Conservation (phyloP, 78 protist species). For the Isochrysis galbana region DNA sequence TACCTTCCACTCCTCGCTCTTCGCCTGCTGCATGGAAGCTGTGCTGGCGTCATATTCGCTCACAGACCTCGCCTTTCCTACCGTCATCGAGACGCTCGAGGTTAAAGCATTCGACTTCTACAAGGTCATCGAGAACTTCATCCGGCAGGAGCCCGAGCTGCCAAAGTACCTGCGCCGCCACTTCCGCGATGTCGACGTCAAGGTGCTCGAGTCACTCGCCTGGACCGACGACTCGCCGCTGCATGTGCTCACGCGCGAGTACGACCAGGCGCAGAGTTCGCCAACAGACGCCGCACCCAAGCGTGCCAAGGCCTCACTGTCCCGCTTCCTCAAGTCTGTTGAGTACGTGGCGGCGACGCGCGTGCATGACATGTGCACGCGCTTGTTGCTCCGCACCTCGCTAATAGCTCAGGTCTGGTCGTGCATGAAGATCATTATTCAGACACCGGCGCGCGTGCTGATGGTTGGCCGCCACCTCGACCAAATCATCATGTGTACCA, state of each 20-base stretch:
- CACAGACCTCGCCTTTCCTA: not conserved
- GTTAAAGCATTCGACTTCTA: not conserved
- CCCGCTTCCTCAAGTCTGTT: not conserved
- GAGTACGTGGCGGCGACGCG: not conserved
- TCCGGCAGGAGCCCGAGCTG: not conserved
- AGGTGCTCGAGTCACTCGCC: not conserved
- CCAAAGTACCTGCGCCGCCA: not conserved
- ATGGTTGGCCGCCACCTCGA: not conserved
- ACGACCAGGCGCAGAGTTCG: not conserved
- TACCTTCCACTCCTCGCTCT: not conserved
- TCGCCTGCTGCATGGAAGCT: slow-evolving; percentile 1
- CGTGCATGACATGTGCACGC: not conserved
- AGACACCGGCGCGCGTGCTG: not conserved
- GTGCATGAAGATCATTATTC: not conserved
- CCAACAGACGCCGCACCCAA: not conserved
- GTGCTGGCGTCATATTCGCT: not conserved
- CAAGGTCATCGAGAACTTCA: not conserved
- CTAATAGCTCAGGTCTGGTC: not conserved
- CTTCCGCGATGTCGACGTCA: not conserved
- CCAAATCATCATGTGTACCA: slow-evolving; percentile 17
- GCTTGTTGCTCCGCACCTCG: not conserved
- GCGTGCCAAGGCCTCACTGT: not conserved
- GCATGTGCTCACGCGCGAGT: not conserved
- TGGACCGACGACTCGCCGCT: not conserved
- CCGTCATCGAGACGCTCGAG: not conserved